A percentile compares a stretch with the other conserved stretches of the same genome.
Evolutionary conservation across 176 grass and related monocot genomes (phyloP).

Genomic region (Bromus sterilis): DNA sequence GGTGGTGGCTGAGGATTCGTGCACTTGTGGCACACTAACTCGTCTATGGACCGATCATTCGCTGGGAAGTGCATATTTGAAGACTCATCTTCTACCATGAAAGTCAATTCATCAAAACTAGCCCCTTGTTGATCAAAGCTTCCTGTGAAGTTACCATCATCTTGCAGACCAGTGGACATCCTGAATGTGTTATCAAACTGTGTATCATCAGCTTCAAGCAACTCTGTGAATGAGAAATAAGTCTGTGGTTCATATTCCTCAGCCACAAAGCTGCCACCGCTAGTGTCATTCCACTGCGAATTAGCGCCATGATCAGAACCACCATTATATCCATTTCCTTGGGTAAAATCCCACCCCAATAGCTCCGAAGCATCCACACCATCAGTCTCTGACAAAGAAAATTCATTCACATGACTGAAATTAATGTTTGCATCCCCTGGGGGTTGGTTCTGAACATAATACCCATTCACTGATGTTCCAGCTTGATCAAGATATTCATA

Average conservation of each 20-base stretch:
- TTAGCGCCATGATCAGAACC: constrained; percentile 16
- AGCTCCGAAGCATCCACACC: constrained; percentile 39
- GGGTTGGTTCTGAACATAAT: constrained; percentile 23
- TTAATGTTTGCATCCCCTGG: constrained; percentile 28
- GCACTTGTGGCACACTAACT: constrained; percentile 46
- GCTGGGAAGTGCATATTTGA: constrained; percentile 12
- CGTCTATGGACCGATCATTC: neutral
- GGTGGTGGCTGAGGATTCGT: constrained; percentile 42
- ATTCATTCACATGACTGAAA: constrained; percentile 29
- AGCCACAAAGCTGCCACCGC: constrained; percentile 19
- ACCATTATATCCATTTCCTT: constrained; percentile 32
- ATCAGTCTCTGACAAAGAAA: constrained; percentile 33
- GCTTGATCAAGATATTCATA: constrained; percentile 30
- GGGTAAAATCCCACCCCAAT: constrained; percentile 42
- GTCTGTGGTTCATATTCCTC: constrained; percentile 63
- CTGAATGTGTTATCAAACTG: constrained; percentile 46
- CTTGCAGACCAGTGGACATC: constrained; percentile 23
- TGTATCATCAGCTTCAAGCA: constrained; percentile 61
- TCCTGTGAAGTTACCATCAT: neutral
- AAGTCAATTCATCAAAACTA: constrained; percentile 32
- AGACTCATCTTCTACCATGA: constrained; percentile 26
- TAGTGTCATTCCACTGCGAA: constrained; percentile 35
- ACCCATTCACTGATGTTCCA: constrained; percentile 5
- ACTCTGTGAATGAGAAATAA: constrained; percentile 71
- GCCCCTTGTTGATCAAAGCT: constrained; percentile 27